phyloP scores from a whole-genome alignment of 345 rosid genomes.

The Populus davidiana region DNA sequence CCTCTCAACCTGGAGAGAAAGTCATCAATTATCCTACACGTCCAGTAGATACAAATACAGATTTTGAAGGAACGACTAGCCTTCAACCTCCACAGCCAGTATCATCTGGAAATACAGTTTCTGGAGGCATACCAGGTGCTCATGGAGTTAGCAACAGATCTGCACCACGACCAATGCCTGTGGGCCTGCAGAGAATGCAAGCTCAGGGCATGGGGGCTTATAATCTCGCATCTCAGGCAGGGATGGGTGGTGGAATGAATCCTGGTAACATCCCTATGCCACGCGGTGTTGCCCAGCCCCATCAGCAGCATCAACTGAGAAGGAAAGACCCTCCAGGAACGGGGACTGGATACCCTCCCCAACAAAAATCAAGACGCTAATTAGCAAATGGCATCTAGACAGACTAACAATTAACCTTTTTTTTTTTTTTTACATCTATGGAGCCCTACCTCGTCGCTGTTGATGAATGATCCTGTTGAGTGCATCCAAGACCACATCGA shows the following conservation, averaged over 20 bases:
- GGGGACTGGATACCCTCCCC: conserved; percentile 86
- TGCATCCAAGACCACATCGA: background rate
- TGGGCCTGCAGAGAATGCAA: conserved; percentile 80
- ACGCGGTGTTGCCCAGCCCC: conserved; percentile 65
- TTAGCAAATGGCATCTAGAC: conserved; percentile 22
- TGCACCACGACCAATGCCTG: conserved; percentile 63
- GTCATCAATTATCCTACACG: conserved; percentile 78
- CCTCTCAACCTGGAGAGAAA: conserved; percentile 77
- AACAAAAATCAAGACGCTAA: conserved; percentile 76
- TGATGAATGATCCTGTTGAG: background rate
- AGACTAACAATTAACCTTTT: background rate
- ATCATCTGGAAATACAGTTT: conserved; percentile 55
- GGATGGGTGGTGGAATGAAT: conserved; percentile 71
- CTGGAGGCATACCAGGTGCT: conserved; percentile 54
- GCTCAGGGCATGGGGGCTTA: conserved; percentile 65
- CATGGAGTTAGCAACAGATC: conserved; percentile 63
- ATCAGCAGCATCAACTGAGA: conserved; percentile 72
- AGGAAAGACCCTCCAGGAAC: conserved; percentile 77
- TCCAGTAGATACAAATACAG: conserved; percentile 82
- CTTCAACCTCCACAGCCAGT: conserved; percentile 80
- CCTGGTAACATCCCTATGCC: conserved; percentile 70
- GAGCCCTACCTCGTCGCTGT: background rate
- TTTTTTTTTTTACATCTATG: background rate
- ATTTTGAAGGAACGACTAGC: conserved; percentile 90
- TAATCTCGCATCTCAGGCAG: conserved; percentile 60